A percentile compares a stretch with the other conserved stretches of the same genome.
These are phyloP conservation scores for Hygrocybe punicea DNA, from an alignment of 768 basidiomycete species.

Conservation along the genomic window DNA sequence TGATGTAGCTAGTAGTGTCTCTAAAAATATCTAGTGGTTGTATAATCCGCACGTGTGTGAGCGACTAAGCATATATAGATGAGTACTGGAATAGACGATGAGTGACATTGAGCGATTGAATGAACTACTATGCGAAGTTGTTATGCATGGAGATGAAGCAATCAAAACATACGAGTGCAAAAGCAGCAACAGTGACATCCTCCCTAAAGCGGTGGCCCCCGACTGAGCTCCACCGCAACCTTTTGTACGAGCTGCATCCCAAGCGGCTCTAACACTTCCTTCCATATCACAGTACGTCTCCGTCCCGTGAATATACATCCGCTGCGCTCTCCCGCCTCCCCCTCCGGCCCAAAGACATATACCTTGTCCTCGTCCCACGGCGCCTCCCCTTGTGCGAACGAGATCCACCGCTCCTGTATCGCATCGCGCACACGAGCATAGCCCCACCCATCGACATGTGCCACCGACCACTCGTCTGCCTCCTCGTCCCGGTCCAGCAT, in stretches of 20 bases:
- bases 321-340: constrained; percentile 73
- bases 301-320: constrained; percentile 62
- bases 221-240: constrained; percentile 67
- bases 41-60: too few species aligned
- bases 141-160: too few species aligned
- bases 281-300: constrained; percentile 58
- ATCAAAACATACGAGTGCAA: background rate
- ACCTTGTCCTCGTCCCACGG: constrained; percentile 71
- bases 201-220: constrained; percentile 50
- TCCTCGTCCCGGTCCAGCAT: constrained; percentile 24
- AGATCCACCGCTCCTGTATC: constrained; percentile 71
- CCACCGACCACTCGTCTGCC: constrained; percentile 48
- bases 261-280: constrained; percentile 61
- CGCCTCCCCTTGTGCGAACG: constrained; percentile 68
- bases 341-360: constrained; percentile 79
- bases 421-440: constrained; percentile 66
- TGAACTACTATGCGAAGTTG: too few species aligned
- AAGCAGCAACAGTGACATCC: too few species aligned
- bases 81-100: too few species aligned
- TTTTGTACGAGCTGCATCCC: constrained; percentile 68
- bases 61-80: too few species aligned
- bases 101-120: too few species aligned
- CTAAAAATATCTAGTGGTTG: too few species aligned
- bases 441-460: constrained; percentile 62
- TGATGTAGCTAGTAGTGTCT: too few species aligned